A percentile compares a stretch with the other conserved stretches of the same genome.
Evolutionary conservation across 371 early-diverging fungal species (phyloP).

Genomic region (Rhizopus microsporus): DNA sequence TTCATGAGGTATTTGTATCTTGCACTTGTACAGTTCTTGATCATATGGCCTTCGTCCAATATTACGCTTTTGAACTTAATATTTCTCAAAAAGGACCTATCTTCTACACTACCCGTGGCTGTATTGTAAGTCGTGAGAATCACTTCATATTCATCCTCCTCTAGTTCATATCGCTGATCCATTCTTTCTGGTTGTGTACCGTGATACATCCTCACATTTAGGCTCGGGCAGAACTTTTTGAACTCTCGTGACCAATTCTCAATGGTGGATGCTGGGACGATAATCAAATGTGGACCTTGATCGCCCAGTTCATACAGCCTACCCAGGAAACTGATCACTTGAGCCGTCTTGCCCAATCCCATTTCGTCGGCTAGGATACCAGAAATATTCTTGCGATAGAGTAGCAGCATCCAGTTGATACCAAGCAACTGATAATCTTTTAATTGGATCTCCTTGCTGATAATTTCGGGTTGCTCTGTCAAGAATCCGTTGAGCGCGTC

Average conservation of each 20-base stretch:
- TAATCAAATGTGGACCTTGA: conserved; percentile 77
- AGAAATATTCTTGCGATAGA: conserved; percentile 78
- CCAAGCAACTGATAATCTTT: conserved; percentile 95
- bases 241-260: conserved; percentile 91
- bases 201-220: conserved; percentile 72
- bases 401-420: conserved; percentile 87
- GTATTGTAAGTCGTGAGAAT: conserved; percentile 76
- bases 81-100: conserved; percentile 71
- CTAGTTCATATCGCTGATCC: conserved; percentile 49
- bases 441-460: conserved; percentile 61
- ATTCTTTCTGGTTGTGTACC: conserved; percentile 71
- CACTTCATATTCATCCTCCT: conserved; percentile 41
- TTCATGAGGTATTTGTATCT: conserved; percentile 81
- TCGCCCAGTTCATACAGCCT: conserved; percentile 60
- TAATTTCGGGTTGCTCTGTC: conserved; percentile 55
- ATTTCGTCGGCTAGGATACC: conserved; percentile 95
- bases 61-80: conserved; percentile 66
- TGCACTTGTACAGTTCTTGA: conserved; percentile 80
- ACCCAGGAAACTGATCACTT: conserved; percentile 88
- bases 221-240: conserved; percentile 67
- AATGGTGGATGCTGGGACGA: conserved; percentile 90
- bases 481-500: conserved; percentile 52
- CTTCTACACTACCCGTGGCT: conserved; percentile 73
- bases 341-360: conserved; percentile 98
- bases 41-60: conserved; percentile 96